Evolutionary conservation across 1,139 yeast species (phyloP).

Genomic region (Hyphopichia fennica): DNA sequence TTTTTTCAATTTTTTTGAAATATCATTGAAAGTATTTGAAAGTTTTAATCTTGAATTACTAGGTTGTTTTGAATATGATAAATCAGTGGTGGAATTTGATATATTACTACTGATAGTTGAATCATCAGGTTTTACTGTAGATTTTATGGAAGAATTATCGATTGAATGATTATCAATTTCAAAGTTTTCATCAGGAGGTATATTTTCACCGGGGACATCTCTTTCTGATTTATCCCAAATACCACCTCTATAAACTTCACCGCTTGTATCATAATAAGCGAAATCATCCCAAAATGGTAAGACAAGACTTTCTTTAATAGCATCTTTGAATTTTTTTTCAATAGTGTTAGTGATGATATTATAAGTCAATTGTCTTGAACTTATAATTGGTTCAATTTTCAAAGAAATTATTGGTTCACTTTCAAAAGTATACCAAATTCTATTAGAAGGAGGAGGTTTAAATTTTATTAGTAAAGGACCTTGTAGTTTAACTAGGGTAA

Average conservation of each 20-base stretch:
- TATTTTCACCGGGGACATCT: slow-evolving; percentile 1
- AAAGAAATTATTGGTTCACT: slow-evolving; percentile 73
- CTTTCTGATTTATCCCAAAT: slow-evolving; percentile 66
- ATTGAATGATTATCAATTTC: slow-evolving; percentile 2
- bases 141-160: background rate
- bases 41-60: slow-evolving; percentile 12
- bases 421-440: slow-evolving; percentile 90
- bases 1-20: slow-evolving; percentile 34
- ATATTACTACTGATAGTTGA: background rate
- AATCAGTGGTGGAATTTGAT: background rate
- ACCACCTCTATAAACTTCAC: slow-evolving; percentile 84
- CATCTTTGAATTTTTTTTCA: slow-evolving; percentile 75
- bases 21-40: slow-evolving; percentile 32
- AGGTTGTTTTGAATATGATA: background rate
- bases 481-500: slow-evolving; percentile 63
- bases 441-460: slow-evolving; percentile 87
- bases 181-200: slow-evolving; percentile 6
- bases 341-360: slow-evolving; percentile 77
- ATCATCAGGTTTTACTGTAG: background rate
- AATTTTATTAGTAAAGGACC: slow-evolving; percentile 72
- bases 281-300: slow-evolving; percentile 88
- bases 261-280: slow-evolving; percentile 61
- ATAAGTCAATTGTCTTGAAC: slow-evolving; percentile 77
- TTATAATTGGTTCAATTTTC: slow-evolving; percentile 83
- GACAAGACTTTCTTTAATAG: slow-evolving; percentile 76